A percentile compares a stretch with the other conserved stretches of the same genome.
phyloP scores from a whole-genome alignment of 192 early-diverging fungal genomes.

The Backusella tuberculispora region DNA sequence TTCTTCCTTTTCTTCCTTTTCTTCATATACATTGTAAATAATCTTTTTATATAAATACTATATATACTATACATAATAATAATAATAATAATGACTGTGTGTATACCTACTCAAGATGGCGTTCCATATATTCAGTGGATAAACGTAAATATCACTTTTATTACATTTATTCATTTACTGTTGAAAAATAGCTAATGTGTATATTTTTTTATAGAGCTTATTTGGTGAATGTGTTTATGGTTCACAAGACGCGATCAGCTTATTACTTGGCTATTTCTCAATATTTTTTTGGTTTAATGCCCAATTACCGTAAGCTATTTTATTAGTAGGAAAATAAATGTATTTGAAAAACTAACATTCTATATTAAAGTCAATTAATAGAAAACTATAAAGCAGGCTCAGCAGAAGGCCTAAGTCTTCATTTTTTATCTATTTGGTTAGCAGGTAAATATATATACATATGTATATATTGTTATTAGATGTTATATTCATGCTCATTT shows the following conservation, averaged over 20 bases:
- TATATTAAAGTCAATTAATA: constrained; percentile 48
- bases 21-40: constrained; percentile 1
- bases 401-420: constrained; percentile 56
- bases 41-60: not conserved
- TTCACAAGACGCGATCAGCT: constrained; percentile 44
- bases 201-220: constrained; percentile 36
- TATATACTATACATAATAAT: not conserved
- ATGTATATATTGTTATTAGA: not conserved
- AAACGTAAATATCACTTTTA: constrained; percentile 21
- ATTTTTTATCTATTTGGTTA: constrained; percentile 69
- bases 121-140: constrained; percentile 34
- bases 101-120: constrained; percentile 34
- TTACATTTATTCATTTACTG: not conserved
- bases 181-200: not conserved
- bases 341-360: constrained; percentile 1
- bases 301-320: constrained; percentile 66
- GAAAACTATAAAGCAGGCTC: constrained; percentile 56
- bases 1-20: not conserved
- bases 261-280: constrained; percentile 61
- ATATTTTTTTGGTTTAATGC: constrained; percentile 74
- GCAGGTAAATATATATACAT: constrained; percentile 44
- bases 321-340: constrained; percentile 4
- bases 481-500: not conserved
- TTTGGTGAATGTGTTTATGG: constrained; percentile 58
- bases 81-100: constrained; percentile 22